Evolutionary conservation across 2,329 filamentous ascomycete species (phyloP).

Genomic region (Exophiala aquamarina): DNA sequence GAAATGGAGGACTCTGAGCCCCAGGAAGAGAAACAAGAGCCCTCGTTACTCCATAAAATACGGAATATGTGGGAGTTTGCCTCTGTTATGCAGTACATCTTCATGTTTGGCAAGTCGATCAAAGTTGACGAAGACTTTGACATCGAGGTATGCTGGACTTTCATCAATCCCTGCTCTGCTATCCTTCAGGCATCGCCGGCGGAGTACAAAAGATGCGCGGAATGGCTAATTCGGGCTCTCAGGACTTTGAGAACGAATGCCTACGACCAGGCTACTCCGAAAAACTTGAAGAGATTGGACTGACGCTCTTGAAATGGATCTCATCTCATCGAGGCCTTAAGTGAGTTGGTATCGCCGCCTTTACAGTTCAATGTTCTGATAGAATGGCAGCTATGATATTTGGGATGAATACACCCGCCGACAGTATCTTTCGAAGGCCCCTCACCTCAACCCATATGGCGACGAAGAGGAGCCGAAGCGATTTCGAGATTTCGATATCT

Average conservation of each 20-base stretch:
- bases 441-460: constrained; percentile 81
- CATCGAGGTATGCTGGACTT: constrained; percentile 69
- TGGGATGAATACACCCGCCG: constrained; percentile 92
- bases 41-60: constrained; percentile 62
- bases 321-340: constrained; percentile 91
- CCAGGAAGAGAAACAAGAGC: constrained; percentile 40
- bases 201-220: constrained; percentile 21
- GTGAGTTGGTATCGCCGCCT: constrained; percentile 55
- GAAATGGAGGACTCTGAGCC: constrained; percentile 55
- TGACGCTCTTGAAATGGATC: constrained; percentile 85
- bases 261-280: constrained; percentile 72
- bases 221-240: constrained; percentile 24
- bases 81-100: constrained; percentile 89
- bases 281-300: constrained; percentile 75
- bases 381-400: constrained; percentile 66
- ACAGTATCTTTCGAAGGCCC: constrained; percentile 81
- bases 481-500: constrained; percentile 80
- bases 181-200: constrained; percentile 1
- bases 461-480: constrained; percentile 68
- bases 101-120: constrained; percentile 81
- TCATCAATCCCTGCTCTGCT: background rate
- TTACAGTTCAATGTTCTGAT: constrained; percentile 26
- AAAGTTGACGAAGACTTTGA: constrained; percentile 88
- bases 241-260: constrained; percentile 90
- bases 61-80: constrained; percentile 96